A percentile compares a stretch with the other conserved stretches of the same genome.
phyloP scores from a whole-genome alignment of 257 asterid genomes.

The Fraxinus excelsior region DNA sequence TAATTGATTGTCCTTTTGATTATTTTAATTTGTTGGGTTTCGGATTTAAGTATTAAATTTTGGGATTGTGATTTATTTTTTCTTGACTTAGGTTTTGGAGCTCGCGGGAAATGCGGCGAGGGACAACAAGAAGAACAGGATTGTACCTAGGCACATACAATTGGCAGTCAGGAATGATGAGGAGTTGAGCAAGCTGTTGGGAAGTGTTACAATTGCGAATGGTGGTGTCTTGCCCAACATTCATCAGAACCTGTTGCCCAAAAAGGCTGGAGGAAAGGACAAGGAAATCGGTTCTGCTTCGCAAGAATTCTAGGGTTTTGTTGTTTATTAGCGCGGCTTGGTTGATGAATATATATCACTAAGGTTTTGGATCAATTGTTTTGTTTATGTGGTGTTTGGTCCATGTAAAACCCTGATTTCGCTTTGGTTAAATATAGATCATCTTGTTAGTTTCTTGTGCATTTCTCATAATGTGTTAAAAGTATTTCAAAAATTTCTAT shows the following conservation, averaged over 20 bases:
- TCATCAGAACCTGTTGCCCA: neutral
- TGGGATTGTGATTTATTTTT: neutral
- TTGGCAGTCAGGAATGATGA: neutral
- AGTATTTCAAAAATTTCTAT: neutral
- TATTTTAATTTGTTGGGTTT: neutral
- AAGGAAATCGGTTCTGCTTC: neutral
- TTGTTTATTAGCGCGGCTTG: slow-evolving; percentile 5
- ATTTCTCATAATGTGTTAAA: neutral
- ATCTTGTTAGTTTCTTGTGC: neutral
- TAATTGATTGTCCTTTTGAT: neutral
- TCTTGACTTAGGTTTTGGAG: neutral
- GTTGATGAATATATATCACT: neutral
- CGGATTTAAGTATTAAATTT: neutral
- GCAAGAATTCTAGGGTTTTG: neutral
- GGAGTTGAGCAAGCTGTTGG: neutral
- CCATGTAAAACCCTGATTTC: slow-evolving; percentile 25
- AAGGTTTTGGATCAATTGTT: slow-evolving; percentile 19
- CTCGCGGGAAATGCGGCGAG: neutral
- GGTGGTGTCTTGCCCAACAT: neutral
- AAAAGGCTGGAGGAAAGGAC: slow-evolving; percentile 3
- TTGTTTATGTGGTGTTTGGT: slow-evolving; percentile 13
- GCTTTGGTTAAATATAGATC: neutral
- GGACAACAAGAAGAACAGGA: neutral
- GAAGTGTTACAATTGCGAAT: neutral
- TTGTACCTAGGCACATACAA: neutral